Conservation (phyloP, 192 early-diverging fungal species). For the Piromyces sp. region DNA sequence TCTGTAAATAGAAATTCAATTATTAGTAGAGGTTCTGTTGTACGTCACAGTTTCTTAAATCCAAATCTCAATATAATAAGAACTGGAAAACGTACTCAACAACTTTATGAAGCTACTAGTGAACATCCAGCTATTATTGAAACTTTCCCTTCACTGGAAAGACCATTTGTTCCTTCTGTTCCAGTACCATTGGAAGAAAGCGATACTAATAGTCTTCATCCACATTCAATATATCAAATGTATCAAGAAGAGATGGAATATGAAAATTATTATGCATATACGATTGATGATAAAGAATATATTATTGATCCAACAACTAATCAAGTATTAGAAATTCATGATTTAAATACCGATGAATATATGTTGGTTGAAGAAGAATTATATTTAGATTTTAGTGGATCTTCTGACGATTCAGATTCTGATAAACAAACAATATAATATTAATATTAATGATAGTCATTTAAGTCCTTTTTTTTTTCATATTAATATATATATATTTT, state of each 20-base stretch:
- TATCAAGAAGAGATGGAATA: neutral
- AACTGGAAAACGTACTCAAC: neutral
- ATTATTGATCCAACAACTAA: neutral
- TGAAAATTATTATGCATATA: neutral
- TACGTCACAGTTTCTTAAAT: neutral
- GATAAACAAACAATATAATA: neutral
- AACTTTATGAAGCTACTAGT: neutral
- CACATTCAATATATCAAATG: neutral
- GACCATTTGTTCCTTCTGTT: neutral
- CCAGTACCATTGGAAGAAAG: neutral
- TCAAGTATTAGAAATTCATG: neutral
- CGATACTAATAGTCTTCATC: neutral
- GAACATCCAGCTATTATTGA: neutral
- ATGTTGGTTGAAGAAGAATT: neutral
- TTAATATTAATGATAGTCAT: too few species aligned
- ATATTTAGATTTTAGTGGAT: neutral
- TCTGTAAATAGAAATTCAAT: neutral
- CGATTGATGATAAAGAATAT: neutral
- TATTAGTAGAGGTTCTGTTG: neutral
- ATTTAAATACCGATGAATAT: neutral
- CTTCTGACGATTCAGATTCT: neutral
- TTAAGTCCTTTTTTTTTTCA: too few species aligned
- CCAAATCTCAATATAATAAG: neutral
- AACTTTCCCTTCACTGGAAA: neutral
- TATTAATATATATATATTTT: too few species aligned